Evolutionary conservation across 768 basidiomycete genomes (phyloP).

Genomic region (Termitomyces sp.): DNA sequence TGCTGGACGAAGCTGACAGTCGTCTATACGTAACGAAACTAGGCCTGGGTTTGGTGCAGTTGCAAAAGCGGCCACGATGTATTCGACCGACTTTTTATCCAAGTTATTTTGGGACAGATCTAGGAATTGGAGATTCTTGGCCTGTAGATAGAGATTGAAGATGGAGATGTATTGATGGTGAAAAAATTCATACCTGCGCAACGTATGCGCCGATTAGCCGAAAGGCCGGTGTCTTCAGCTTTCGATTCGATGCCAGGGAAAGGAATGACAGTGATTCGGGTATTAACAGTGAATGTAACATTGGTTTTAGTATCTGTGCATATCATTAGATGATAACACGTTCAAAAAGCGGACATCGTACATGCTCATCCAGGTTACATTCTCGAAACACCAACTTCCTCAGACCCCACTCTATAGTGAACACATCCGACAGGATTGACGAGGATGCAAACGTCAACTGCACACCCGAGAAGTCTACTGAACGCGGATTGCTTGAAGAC

Average conservation of each 20-base stretch:
- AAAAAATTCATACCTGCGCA: constrained; percentile 43
- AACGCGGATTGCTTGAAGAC: constrained; percentile 51
- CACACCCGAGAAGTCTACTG: constrained; percentile 75
- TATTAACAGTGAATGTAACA: constrained; percentile 86
- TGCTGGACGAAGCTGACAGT: constrained; percentile 69
- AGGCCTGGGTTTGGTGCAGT: constrained; percentile 50
- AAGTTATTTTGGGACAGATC: constrained; percentile 84
- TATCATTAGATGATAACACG: not conserved
- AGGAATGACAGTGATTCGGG: constrained; percentile 75
- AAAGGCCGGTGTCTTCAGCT: constrained; percentile 73
- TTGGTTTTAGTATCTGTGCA: constrained; percentile 72
- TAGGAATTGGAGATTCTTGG: constrained; percentile 74
- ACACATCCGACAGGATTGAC: constrained; percentile 83
- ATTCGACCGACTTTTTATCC: constrained; percentile 83
- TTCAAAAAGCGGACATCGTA: constrained; percentile 24
- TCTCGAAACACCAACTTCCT: constrained; percentile 80
- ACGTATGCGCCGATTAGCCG: constrained; percentile 76
- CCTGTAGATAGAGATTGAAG: constrained; percentile 32
- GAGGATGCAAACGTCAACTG: constrained; percentile 66
- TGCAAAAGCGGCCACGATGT: constrained; percentile 64
- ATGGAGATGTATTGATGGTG: not conserved
- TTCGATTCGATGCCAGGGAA: constrained; percentile 81
- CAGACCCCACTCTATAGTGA: constrained; percentile 91
- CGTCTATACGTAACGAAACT: constrained; percentile 82
- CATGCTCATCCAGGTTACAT: constrained; percentile 82